A percentile compares a stretch with the other conserved stretches of the same genome.
These are phyloP conservation scores for Podospora pseudoanserina DNA, from an alignment of 495 filamentous ascomycete species.

Conservation along the genomic window DNA sequence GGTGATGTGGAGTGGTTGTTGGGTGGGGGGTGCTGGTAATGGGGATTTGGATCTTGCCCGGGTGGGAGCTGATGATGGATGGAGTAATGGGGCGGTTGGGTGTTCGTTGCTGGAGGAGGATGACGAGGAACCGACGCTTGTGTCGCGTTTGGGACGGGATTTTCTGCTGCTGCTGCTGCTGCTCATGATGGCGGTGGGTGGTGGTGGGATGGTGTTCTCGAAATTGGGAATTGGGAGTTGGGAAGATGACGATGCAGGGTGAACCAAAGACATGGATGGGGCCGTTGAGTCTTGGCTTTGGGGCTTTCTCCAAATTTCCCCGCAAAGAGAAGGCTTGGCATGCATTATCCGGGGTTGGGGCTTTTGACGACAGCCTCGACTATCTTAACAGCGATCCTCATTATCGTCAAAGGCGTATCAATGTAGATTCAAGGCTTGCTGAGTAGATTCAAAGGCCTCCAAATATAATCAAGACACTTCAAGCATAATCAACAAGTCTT, in stretches of 20 bases:
- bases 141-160: background rate
- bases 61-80: constrained; percentile 13
- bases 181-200: constrained; percentile 19
- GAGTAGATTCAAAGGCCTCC: no score
- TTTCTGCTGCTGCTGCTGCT: constrained; percentile 9
- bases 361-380: background rate
- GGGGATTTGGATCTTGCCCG: background rate
- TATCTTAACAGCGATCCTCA: no score
- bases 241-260: background rate
- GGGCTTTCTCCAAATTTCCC: constrained; percentile 20
- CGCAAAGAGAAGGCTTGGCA: constrained; percentile 14
- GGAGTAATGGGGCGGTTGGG: constrained; percentile 4
- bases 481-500: no score
- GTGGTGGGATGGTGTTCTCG: background rate
- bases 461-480: no score
- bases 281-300: background rate
- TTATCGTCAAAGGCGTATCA: no score
- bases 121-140: constrained; percentile 15
- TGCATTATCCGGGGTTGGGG: constrained; percentile 12
- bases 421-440: no score
- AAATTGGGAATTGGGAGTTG: background rate
- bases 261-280: background rate
- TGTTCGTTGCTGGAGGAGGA: constrained; percentile 13
- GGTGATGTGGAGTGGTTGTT: constrained; percentile 58
- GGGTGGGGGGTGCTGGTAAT: constrained; percentile 33